These are phyloP conservation scores for Bonia amplexicaulis DNA, from an alignment of 176 grass and related monocot species.

Conservation along the genomic window DNA sequence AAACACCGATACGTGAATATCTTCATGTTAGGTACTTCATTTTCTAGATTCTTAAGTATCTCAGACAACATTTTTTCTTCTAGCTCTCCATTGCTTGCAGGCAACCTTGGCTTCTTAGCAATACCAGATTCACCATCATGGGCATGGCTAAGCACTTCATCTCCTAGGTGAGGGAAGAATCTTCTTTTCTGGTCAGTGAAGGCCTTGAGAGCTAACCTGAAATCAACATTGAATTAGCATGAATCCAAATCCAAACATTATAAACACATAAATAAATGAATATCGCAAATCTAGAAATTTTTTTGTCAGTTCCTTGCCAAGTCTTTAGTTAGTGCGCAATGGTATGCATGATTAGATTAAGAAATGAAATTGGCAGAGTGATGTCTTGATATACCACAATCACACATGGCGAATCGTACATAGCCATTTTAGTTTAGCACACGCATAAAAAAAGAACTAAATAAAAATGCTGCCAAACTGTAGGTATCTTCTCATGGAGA, in stretches of 20 bases:
- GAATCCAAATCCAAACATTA: neutral
- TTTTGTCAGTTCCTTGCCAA: neutral
- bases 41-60: constrained; percentile 72
- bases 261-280: neutral
- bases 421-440: neutral
- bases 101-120: constrained; percentile 45
- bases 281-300: neutral
- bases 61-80: constrained; percentile 67
- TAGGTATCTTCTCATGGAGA: neutral
- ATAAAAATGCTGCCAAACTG: neutral
- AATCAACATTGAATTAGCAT: constrained; percentile 25
- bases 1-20: constrained; percentile 73
- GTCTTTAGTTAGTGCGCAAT: neutral
- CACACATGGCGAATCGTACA: neutral
- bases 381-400: neutral
- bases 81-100: constrained; percentile 27
- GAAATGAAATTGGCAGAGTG: neutral
- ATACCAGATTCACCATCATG: constrained; percentile 49
- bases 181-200: constrained; percentile 94
- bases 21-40: constrained; percentile 58
- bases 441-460: neutral
- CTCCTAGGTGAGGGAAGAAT: constrained; percentile 94
- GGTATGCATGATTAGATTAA: neutral
- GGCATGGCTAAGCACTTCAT: constrained; percentile 52
- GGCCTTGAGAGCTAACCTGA: constrained; percentile 93